Evolutionary conservation across 768 basidiomycete genomes (phyloP).

Genomic region (Sutorius australiensis): DNA sequence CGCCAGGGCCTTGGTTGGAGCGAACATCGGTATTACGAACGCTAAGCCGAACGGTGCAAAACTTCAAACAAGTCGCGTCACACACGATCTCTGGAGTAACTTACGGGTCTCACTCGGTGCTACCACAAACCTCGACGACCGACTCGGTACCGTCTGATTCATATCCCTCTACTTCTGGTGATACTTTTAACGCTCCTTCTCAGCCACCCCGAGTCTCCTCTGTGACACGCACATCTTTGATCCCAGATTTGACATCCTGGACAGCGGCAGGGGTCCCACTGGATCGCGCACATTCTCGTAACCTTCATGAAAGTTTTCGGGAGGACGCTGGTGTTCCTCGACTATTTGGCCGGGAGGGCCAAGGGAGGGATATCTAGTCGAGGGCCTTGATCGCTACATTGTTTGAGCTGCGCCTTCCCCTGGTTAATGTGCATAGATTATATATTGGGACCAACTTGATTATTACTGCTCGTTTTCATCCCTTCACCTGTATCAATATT

Average conservation of each 20-base stretch:
- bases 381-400: background rate
- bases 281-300: slow-evolving; percentile 16
- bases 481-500: slow-evolving; percentile 17
- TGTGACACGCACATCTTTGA: slow-evolving; percentile 24
- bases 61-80: slow-evolving; percentile 37
- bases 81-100: slow-evolving; percentile 26
- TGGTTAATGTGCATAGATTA: slow-evolving; percentile 1
- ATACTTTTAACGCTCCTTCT: slow-evolving; percentile 9
- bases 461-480: background rate
- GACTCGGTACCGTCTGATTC: slow-evolving; percentile 7
- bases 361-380: slow-evolving; percentile 22
- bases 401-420: background rate
- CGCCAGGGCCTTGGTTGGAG: slow-evolving; percentile 34
- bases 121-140: slow-evolving; percentile 9
- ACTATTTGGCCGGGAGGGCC: slow-evolving; percentile 25
- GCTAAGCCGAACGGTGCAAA: slow-evolving; percentile 52
- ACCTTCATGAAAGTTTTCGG: slow-evolving; percentile 2
- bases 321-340: slow-evolving; percentile 24
- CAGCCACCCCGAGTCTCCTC: slow-evolving; percentile 22
- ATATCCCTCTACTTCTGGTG: background rate
- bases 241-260: slow-evolving; percentile 37
- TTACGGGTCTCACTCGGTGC: slow-evolving; percentile 2
- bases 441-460: background rate
- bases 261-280: slow-evolving; percentile 23
- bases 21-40: slow-evolving; percentile 50